Conservation (phyloP, 1,284 basidiomycete species). For the Ganoderma boninense region DNA sequence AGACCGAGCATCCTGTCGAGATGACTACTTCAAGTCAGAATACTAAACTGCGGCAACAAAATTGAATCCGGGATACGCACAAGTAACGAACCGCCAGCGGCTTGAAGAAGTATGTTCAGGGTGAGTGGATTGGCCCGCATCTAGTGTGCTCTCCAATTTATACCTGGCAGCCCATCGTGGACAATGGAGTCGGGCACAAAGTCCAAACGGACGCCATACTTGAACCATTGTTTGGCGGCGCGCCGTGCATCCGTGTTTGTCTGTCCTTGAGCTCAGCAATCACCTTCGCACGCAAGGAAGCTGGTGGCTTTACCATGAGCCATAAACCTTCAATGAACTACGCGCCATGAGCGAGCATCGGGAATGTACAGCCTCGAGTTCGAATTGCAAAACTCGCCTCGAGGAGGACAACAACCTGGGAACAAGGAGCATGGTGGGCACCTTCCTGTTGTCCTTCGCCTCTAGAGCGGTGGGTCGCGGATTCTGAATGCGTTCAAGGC, state of each 20-base stretch:
- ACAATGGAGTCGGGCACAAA: background rate
- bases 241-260: background rate
- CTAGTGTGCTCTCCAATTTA: background rate
- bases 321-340: background rate
- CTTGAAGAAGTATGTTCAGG: background rate
- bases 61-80: too few species aligned
- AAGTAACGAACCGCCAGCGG: too few species aligned
- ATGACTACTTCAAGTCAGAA: background rate
- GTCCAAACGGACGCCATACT: background rate
- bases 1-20: background rate
- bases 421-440: background rate
- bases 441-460: background rate
- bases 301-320: too few species aligned
- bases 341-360: background rate
- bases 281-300: background rate
- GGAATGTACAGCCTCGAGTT: background rate
- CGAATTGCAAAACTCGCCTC: background rate
- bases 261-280: background rate
- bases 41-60: too few species aligned
- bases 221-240: background rate
- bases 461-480: too few species aligned
- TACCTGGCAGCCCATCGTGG: background rate
- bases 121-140: background rate
- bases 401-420: background rate
- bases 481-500: background rate